phyloP scores from a whole-genome alignment of 768 basidiomycete genomes.

The Chalciporus piperatus region DNA sequence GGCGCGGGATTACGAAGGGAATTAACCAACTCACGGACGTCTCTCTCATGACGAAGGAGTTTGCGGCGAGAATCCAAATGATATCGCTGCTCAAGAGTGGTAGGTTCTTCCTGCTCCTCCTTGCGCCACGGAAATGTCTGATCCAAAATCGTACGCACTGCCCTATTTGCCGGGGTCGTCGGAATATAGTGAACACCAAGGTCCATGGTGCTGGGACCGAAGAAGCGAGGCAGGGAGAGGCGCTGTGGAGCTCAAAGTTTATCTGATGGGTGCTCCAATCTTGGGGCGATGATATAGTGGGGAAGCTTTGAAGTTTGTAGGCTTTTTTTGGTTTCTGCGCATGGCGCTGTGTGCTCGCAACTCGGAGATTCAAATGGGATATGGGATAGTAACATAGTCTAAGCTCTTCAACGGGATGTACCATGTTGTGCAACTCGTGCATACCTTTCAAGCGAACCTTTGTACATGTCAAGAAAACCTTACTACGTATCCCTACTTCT shows the following conservation, averaged over 20 bases:
- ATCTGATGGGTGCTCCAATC: conserved; percentile 28
- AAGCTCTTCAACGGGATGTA: background rate
- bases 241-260: conserved; percentile 52
- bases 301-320: background rate
- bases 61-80: conserved; percentile 52
- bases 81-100: conserved; percentile 51
- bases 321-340: background rate
- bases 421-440: background rate
- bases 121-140: background rate
- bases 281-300: background rate
- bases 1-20: conserved; percentile 49
- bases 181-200: conserved; percentile 40
- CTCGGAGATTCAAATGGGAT: background rate
- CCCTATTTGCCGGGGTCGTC: background rate
- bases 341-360: no score
- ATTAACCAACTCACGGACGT: conserved; percentile 50
- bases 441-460: background rate
- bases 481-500: no score
- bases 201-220: conserved; percentile 47
- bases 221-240: conserved; percentile 49
- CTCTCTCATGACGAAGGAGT: conserved; percentile 50
- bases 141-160: background rate
- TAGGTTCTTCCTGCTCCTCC: conserved; percentile 25
- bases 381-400: background rate
- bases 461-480: no score